Percentiles rank a stretch among this genome's conserved stretches.
These are phyloP conservation scores for Pythium chondricola DNA, from an alignment of 352 stramenopile genomes.

Conservation along the genomic window DNA sequence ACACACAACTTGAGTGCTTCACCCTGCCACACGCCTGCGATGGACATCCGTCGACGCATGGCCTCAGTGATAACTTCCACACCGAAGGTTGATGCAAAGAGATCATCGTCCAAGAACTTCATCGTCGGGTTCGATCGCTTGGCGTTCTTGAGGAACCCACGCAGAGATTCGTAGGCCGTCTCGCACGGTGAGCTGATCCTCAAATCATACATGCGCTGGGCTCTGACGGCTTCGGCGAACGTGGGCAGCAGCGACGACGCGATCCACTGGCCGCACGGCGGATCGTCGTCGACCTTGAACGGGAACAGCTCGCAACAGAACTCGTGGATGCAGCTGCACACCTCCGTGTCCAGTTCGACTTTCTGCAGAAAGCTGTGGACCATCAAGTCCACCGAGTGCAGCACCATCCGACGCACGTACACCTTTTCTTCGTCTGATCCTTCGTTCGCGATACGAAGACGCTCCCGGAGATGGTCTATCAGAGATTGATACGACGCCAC, in stretches of 20 bases:
- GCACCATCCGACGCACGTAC: slow-evolving; percentile 66
- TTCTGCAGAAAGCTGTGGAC: slow-evolving; percentile 73
- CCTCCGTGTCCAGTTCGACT: slow-evolving; percentile 48
- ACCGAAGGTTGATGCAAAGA: slow-evolving; percentile 53
- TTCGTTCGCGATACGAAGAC: neutral
- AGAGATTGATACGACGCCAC: slow-evolving; percentile 13
- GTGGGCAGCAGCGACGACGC: slow-evolving; percentile 50
- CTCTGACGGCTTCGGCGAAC: slow-evolving; percentile 65
- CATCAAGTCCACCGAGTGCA: slow-evolving; percentile 70
- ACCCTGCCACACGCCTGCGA: slow-evolving; percentile 65
- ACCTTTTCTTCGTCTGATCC: slow-evolving; percentile 16
- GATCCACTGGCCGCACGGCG: slow-evolving; percentile 71
- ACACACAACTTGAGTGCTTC: slow-evolving; percentile 59
- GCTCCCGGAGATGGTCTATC: slow-evolving; percentile 14
- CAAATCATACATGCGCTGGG: slow-evolving; percentile 51
- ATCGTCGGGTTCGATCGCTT: slow-evolving; percentile 54
- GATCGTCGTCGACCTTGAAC: slow-evolving; percentile 56
- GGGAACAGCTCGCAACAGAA: slow-evolving; percentile 66
- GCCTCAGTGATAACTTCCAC: slow-evolving; percentile 75
- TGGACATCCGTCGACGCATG: slow-evolving; percentile 65
- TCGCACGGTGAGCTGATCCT: slow-evolving; percentile 58
- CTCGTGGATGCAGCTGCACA: slow-evolving; percentile 58
- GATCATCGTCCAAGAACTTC: slow-evolving; percentile 70
- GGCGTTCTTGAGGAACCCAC: slow-evolving; percentile 60
- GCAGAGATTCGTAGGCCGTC: slow-evolving; percentile 59